Percentiles rank a stretch among this genome's conserved stretches.
These are phyloP conservation scores for Excoecaria cochinchinensis DNA, from an alignment of 345 rosid genomes.

Conservation along the genomic window DNA sequence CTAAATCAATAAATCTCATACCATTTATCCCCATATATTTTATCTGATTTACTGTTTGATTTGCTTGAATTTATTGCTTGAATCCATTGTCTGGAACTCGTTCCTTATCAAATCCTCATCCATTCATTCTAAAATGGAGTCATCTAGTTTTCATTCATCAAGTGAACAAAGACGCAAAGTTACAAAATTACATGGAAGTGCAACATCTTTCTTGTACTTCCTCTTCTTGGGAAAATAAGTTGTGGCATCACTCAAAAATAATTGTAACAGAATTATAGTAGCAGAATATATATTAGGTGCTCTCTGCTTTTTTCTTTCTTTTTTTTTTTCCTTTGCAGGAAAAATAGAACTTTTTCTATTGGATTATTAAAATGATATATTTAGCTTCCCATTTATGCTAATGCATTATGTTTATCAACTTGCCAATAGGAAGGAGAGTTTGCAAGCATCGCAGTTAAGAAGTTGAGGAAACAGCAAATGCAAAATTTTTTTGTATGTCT, in stretches of 20 bases:
- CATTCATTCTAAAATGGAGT: neutral
- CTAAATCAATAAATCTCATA: too few relatives aligned
- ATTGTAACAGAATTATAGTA: too few relatives aligned
- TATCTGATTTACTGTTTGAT: too few relatives aligned
- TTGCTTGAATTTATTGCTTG: too few relatives aligned
- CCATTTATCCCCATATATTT: too few relatives aligned
- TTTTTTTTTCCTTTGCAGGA: too few relatives aligned
- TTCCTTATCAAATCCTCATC: too few relatives aligned
- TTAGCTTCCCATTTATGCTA: neutral
- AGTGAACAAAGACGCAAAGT: neutral
- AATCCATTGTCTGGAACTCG: too few relatives aligned
- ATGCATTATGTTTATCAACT: constrained; percentile 18
- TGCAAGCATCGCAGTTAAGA: constrained; percentile 74
- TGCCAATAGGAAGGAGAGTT: constrained; percentile 77
- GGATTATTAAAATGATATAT: neutral
- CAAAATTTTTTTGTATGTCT: constrained; percentile 86
- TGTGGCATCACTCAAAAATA: too few relatives aligned
- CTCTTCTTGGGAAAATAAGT: too few relatives aligned
- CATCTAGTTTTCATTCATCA: neutral
- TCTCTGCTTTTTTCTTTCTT: neutral
- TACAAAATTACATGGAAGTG: neutral
- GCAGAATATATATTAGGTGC: neutral
- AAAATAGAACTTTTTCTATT: neutral
- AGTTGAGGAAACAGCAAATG: constrained; percentile 87
- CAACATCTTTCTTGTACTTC: neutral